Conservation (phyloP, 768 basidiomycete species). For the Mycena vitilis region DNA sequence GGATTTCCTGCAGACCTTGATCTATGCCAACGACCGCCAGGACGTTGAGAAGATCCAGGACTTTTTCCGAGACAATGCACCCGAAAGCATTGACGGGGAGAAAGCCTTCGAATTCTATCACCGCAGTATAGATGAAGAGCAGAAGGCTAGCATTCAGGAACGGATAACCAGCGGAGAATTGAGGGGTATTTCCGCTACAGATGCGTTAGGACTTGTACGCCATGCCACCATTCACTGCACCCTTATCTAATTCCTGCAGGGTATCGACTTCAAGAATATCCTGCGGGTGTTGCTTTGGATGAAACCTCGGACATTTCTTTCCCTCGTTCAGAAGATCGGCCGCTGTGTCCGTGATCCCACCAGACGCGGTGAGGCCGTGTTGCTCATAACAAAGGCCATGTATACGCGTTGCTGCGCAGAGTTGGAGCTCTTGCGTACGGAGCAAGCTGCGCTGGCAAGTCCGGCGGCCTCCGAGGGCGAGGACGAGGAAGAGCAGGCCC, state of each 20-base stretch:
- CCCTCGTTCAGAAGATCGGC: conserved; percentile 18
- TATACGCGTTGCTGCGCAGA: too few species aligned
- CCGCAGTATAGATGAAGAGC: conserved; percentile 13
- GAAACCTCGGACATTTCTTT: conserved; percentile 8
- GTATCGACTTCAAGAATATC: conserved; percentile 10
- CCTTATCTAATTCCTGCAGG: not conserved
- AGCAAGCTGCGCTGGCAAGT: too few species aligned
- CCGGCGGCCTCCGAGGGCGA: too few species aligned
- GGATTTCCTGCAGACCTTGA: conserved; percentile 19
- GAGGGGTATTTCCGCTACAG: not conserved
- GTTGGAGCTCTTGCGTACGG: too few species aligned
- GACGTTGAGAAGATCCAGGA: conserved; percentile 15
- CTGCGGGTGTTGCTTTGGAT: conserved; percentile 12
- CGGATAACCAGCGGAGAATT: not conserved
- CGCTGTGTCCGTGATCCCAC: conserved; percentile 1
- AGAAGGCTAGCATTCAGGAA: conserved; percentile 1
- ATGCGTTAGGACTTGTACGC: conserved; percentile 18
- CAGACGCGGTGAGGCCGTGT: conserved; percentile 8
- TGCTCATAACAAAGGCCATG: conserved; percentile 14
- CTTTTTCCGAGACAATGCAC: conserved; percentile 10
- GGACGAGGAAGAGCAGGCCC: too few species aligned
- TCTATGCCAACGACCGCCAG: conserved; percentile 15
- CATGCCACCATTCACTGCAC: not conserved
- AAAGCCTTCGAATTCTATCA: conserved; percentile 24
- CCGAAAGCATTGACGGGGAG: not conserved